Evolutionary conservation across 331 rosid species (phyloP), one percentile per base, ranked within the genome.

Genomic region (Quercus tomentella): DNA sequence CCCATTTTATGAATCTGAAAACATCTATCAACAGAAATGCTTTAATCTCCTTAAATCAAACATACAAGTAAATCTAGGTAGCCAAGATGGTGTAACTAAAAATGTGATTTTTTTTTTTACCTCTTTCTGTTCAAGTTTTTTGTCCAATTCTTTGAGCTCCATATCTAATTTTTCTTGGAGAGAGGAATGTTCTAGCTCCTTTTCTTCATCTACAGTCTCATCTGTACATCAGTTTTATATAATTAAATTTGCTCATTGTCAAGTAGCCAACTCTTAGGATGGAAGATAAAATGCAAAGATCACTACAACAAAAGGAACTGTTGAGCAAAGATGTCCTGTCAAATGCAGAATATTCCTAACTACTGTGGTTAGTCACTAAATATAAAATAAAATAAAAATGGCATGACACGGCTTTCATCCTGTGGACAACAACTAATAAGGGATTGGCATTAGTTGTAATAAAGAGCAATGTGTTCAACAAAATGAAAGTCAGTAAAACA

Each of bases 91-190:
- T 41, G 33, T 28, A 69, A 56, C 72, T 26, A 61, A 69, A 69
- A 70, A 21, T 21, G 4, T 20, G 25, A 25, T 35, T 76, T 9
- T 45, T 76, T 9, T 45, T 30, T 35, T 82, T 78, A 92, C 98
- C 98, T 94, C 97, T 87, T 94, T 94, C 80, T 89, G 97, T 80
- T 94, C 92, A 70, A 94, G 97, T 77, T 75, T 88, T 82, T 84
- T 89, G 71, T 94, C 98, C 87, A 94, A 77, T 75, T 94, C 98
- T 81, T 87, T 92, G 35, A 94, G 95, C 87, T 94, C 98, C 68
- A 45, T 79, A 56, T 91, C 98, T 73, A 92, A 74, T 79, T 89
- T 86, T 84, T 94, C 97, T 86, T 94, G 97, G 77, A 91, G 84
- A 83, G 97, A 87, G 68, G 92, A 94, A 79, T 92, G 94, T 66